Evolutionary conservation across 176 grass and related monocot genomes (phyloP).

Genomic region (Hordeum marinum): DNA sequence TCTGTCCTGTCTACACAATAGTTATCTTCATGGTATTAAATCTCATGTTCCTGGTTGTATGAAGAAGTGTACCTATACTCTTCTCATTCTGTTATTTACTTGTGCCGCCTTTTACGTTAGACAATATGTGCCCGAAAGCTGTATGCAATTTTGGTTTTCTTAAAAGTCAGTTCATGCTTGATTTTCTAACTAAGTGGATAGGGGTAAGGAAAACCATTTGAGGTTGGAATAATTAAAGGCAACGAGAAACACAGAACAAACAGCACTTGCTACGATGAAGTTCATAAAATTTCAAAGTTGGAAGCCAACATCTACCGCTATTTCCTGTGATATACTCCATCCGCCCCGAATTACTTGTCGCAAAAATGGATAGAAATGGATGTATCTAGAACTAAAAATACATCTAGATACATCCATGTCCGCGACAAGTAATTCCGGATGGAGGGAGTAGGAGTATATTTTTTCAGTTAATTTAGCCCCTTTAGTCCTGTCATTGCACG

Average conservation of each 20-base stretch:
- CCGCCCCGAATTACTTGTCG: too few relatives aligned
- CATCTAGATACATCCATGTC: too few relatives aligned
- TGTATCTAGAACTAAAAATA: too few relatives aligned
- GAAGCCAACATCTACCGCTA: neutral
- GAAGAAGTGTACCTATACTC: constrained; percentile 11
- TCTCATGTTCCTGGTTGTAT: neutral
- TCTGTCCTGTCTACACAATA: neutral
- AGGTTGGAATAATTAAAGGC: neutral
- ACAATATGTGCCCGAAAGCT: neutral
- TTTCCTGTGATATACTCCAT: neutral
- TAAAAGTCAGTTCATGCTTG: constrained; percentile 7
- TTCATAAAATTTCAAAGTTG: neutral
- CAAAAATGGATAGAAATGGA: too few relatives aligned
- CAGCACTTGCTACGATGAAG: neutral
- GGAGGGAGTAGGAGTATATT: neutral
- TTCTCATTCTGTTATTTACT: neutral
- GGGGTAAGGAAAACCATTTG: neutral
- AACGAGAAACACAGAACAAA: neutral
- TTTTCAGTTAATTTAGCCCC: neutral
- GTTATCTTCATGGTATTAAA: constrained; percentile 5
- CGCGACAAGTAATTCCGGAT: too few relatives aligned
- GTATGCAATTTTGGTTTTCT: neutral
- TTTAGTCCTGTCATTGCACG: neutral
- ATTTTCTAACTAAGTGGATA: neutral
- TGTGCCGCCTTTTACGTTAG: neutral